phyloP scores from a whole-genome alignment of 2,329 filamentous ascomycete genomes.

The Neopestalotiopsis sp. region DNA sequence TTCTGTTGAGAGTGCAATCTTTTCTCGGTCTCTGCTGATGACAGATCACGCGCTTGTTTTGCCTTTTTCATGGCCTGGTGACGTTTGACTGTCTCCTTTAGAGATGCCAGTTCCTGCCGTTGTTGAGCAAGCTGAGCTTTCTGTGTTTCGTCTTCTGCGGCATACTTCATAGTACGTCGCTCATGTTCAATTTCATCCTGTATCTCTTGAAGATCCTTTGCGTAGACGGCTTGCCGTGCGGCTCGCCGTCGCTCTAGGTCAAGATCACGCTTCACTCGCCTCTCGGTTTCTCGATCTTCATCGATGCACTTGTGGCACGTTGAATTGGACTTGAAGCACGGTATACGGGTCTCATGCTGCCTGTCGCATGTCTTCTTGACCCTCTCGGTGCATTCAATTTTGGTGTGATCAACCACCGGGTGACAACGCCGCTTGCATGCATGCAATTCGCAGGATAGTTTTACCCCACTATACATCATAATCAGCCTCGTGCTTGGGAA shows the following conservation, averaged over 20 bases:
- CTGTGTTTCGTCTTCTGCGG: constrained; percentile 50
- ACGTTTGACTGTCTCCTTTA: neutral
- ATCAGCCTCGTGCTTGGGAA: neutral
- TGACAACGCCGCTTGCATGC: constrained; percentile 68
- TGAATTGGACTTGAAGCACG: constrained; percentile 48
- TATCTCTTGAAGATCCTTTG: constrained; percentile 49
- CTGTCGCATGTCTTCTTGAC: constrained; percentile 49
- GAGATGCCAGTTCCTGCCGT: constrained; percentile 39
- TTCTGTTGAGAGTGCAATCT: neutral
- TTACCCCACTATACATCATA: neutral
- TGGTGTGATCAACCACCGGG: constrained; percentile 59
- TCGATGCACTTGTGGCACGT: constrained; percentile 57
- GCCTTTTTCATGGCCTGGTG: constrained; percentile 20
- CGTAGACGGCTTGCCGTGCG: constrained; percentile 50
- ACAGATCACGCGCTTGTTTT: constrained; percentile 21
- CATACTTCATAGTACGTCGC: constrained; percentile 47
- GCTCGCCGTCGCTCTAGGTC: constrained; percentile 56
- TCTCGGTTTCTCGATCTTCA: constrained; percentile 52
- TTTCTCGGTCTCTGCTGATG: neutral
- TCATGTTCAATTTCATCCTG: constrained; percentile 61
- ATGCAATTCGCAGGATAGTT: constrained; percentile 64
- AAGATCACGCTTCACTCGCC: constrained; percentile 50
- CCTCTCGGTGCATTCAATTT: constrained; percentile 48
- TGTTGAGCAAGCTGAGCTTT: constrained; percentile 51
- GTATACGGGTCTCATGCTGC: constrained; percentile 53